Conservation (phyloP, 257 asterid species). For the Solanum chiquidenum region DNA sequence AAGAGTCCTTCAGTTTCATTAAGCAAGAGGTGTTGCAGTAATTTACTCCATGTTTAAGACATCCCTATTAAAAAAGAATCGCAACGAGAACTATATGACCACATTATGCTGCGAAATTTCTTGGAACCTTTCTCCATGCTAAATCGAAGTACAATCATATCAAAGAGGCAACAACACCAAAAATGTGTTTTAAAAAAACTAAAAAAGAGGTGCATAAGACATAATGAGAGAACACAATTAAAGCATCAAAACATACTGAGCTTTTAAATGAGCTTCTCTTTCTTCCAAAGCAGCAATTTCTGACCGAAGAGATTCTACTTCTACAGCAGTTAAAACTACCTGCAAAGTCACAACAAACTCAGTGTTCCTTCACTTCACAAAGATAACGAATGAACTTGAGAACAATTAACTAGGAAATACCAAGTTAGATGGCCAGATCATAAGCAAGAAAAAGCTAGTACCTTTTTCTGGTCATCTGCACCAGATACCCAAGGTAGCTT, state of each 20-base stretch:
- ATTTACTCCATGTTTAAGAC: background rate
- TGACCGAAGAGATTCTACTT: conserved; percentile 92
- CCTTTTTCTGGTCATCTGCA: conserved; percentile 76
- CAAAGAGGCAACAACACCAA: background rate
- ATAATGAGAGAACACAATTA: background rate
- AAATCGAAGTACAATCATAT: background rate
- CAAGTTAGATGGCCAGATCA: background rate
- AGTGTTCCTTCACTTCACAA: background rate
- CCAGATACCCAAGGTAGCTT: conserved; percentile 67
- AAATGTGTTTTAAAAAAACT: background rate
- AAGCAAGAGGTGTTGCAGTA: background rate
- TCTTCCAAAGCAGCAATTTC: conserved; percentile 76
- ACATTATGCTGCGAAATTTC: background rate
- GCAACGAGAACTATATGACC: background rate
- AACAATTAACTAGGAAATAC: background rate
- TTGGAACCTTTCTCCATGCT: background rate
- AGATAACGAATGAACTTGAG: background rate
- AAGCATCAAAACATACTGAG: conserved; percentile 46
- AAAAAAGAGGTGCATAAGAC: background rate
- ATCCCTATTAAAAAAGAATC: background rate
- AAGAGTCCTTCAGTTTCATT: background rate
- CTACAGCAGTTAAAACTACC: conserved; percentile 76
- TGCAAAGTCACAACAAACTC: conserved; percentile 8
- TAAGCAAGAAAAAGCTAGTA: conserved; percentile 3
- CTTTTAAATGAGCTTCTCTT: conserved; percentile 79